Evolutionary conservation across 768 basidiomycete genomes (phyloP).

Genomic region (Clavulina sp.): DNA sequence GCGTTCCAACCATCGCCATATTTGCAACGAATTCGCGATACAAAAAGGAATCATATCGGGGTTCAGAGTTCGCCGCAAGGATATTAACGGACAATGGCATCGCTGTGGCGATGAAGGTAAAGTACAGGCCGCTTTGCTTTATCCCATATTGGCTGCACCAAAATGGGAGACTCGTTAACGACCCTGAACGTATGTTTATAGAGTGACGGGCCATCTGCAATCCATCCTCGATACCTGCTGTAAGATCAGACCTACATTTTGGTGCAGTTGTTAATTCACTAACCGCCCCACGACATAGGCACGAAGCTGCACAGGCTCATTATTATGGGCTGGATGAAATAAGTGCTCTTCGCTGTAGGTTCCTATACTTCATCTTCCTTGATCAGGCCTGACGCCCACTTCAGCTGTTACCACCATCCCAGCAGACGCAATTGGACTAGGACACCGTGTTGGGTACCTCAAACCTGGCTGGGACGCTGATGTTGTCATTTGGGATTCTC

Average conservation of each 20-base stretch:
- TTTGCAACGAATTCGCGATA: conserved; percentile 32
- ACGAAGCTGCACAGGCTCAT: conserved; percentile 37
- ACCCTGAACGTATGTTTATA: conserved; percentile 4
- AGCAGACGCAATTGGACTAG: conserved; percentile 49
- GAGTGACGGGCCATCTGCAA: conserved; percentile 25
- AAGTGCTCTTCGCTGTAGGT: conserved; percentile 13
- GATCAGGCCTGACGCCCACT: too few species aligned
- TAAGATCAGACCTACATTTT: too few species aligned
- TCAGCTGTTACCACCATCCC: conserved; percentile 53
- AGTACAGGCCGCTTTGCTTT: neutral
- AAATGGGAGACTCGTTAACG: too few species aligned
- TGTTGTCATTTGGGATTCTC: conserved; percentile 21
- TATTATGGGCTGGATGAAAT: conserved; percentile 3
- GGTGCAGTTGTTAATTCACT: too few species aligned
- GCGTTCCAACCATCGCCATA: conserved; percentile 50
- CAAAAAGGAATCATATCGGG: conserved; percentile 69
- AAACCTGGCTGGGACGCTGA: conserved; percentile 55
- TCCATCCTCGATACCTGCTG: conserved; percentile 57
- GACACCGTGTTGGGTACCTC: conserved; percentile 61
- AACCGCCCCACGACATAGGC: conserved; percentile 60
- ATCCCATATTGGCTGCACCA: neutral
- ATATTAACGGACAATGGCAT: conserved; percentile 52
- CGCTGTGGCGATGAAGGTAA: conserved; percentile 57
- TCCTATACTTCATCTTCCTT: neutral
- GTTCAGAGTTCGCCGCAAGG: conserved; percentile 63